phyloP scores from a whole-genome alignment of 495 filamentous ascomycete genomes.

The Evansstolkia leycettana region DNA sequence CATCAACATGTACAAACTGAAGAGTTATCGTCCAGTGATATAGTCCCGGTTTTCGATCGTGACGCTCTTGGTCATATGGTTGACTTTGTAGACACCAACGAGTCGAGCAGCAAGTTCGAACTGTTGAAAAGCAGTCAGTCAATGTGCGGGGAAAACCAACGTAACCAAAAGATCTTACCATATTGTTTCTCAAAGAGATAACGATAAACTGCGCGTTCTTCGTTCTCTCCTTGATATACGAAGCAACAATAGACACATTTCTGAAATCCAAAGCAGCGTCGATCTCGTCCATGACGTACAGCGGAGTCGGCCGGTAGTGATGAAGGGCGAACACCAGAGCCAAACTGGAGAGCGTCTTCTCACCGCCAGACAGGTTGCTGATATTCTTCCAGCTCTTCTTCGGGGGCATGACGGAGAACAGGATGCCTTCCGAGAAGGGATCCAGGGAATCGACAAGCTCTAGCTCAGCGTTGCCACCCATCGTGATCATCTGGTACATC shows the following conservation, averaged over 20 bases:
- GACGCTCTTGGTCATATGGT: conserved; percentile 98
- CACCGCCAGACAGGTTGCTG: conserved; percentile 82
- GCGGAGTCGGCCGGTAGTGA: conserved; percentile 93
- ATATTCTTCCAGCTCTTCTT: conserved; percentile 99
- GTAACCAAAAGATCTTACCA: conserved; percentile 39
- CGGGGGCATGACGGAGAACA: conserved; percentile 96
- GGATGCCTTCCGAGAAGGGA: conserved; percentile 91
- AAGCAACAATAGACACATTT: conserved; percentile 95
- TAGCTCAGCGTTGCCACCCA: conserved; percentile 96
- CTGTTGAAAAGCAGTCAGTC: conserved; percentile 14
- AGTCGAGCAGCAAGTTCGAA: conserved; percentile 91
- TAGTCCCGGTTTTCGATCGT: conserved; percentile 91
- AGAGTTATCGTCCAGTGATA: conserved; percentile 37
- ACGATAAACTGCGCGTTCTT: conserved; percentile 99
- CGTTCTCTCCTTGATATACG: conserved; percentile 96
- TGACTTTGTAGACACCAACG: conserved; percentile 97
- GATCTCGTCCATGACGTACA: conserved; percentile 99
- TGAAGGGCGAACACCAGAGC: conserved; percentile 94
- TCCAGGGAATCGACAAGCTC: conserved; percentile 93
- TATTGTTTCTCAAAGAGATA: conserved; percentile 95
- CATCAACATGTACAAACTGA: background rate
- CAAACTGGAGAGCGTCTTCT: conserved; percentile 91
- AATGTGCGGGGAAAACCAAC: background rate
- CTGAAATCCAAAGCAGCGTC: conserved; percentile 95
- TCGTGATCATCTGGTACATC: conserved; percentile 99